Evolutionary conservation across 306 rosid genomes (phyloP).

Genomic region (Pyrus betulifolia): DNA sequence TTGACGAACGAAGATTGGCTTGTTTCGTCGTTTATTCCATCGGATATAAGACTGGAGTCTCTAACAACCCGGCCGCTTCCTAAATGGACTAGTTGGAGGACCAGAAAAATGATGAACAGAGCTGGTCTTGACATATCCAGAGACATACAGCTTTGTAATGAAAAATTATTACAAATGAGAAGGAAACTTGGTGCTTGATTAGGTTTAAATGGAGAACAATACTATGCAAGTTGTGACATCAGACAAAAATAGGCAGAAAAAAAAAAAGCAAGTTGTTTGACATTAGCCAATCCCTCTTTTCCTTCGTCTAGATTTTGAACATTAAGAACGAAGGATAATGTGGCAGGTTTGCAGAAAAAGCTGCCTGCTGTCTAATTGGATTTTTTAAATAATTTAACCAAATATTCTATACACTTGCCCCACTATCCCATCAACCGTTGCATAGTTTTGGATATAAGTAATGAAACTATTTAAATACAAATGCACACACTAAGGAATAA

Average conservation of each 20-base stretch:
- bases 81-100: background rate
- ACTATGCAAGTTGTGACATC: background rate
- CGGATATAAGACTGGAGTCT: background rate
- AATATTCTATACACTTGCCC: background rate
- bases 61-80: slow-evolving; percentile 11
- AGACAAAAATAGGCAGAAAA: background rate
- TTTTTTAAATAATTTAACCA: background rate
- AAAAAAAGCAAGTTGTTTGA: background rate
- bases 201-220: background rate
- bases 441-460: background rate
- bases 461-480: no score
- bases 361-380: background rate
- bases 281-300: background rate
- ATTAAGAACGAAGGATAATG: background rate
- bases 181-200: background rate
- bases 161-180: background rate
- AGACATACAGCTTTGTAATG: background rate
- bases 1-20: background rate
- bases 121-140: background rate
- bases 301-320: background rate
- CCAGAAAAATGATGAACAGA: background rate
- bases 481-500: background rate
- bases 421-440: background rate
- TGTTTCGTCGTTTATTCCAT: background rate
- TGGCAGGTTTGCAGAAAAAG: background rate